Evolutionary conservation across 768 basidiomycete genomes (phyloP), one percentile per base, ranked within the genome.

Genomic region (Tremella fuciformis): DNA sequence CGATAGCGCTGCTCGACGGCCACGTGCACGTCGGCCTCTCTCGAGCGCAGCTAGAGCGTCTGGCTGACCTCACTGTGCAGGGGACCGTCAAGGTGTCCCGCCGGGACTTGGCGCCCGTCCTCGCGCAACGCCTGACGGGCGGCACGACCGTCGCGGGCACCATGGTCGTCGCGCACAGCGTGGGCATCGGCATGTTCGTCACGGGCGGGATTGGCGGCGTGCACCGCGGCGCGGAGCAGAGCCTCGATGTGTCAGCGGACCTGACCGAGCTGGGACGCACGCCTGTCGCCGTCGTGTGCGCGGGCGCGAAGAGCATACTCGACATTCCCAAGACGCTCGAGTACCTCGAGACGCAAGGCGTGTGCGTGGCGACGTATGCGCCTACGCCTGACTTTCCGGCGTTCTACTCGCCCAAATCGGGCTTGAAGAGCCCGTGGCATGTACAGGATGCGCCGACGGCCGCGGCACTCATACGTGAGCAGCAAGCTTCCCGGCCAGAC

Each of bases 201-300:
- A 99, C 94, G 1, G 94, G 94, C 69, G 94, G 93, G 11, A 83
- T 92, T 18, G 91, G 90, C 8, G 91, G 91, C 44, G 91, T 92
- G 1, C 91, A 88, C 74, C 81, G 88, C 1, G 85, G 85, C 8
- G 88, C 84, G 34, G 84, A 88, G 80, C 80, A 81, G 64, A 80
- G 91, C 16, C 85, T 98, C 84, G 94, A 99, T 70, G 80, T 99
- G 25, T 97, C 94, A 15, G 91, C 94, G 15, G 94, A 99, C 74
- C 80, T 99, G 15, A 86, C 86, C 8, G 91, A 97, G 74, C 83
- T 99, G 34, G 81, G 88, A 19, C 83, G 89, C 18, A 94, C 90
- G 65, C 88, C 92, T 19, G 89, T 98, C 46, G 91, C 88, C 2
- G 82, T 99, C 37, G 85, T 98, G 9, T 94, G 93, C 16, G 88